Percentiles rank a stretch among this genome's conserved stretches.
Conservation (phyloP, 352 stramenopile genomes). For the Globisporangium irregulare region DNA sequence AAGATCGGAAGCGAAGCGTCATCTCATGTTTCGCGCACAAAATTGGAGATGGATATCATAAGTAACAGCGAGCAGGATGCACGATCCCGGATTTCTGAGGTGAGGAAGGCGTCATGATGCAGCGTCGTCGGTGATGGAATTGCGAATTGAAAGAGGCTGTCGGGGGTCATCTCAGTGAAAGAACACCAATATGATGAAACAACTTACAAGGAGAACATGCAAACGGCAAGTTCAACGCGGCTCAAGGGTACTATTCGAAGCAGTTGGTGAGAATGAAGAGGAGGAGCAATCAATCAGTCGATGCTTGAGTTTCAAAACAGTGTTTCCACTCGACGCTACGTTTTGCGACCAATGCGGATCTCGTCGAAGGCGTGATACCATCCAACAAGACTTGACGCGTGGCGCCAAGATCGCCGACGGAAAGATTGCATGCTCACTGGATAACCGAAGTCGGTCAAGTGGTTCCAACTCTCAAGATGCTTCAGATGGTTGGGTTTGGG, state of each 20-base stretch:
- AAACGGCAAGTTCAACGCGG: not conserved
- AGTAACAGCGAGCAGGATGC: not conserved
- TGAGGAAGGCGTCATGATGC: not conserved
- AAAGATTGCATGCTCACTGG: not conserved
- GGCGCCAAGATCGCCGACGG: not conserved
- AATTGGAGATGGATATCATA: not conserved
- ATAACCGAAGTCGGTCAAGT: not conserved
- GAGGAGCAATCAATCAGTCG: not conserved
- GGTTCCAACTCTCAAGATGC: not conserved
- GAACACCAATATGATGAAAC: not conserved
- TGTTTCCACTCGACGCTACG: not conserved
- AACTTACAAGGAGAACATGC: not conserved
- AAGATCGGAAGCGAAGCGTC: not conserved
- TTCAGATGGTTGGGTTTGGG: not conserved
- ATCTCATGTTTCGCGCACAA: not conserved
- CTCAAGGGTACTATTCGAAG: not conserved
- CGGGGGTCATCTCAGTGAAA: not conserved
- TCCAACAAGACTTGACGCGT: not conserved
- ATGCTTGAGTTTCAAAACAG: not conserved
- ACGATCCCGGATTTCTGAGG: not conserved
- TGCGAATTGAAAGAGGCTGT: not conserved
- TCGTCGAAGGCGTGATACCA: not conserved
- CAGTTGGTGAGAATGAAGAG: not conserved
- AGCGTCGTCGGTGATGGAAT: not conserved
- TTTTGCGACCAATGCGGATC: slow-evolving; percentile 8